phyloP scores from a whole-genome alignment of 768 basidiomycete species.

The Rhizopogon sp. region DNA sequence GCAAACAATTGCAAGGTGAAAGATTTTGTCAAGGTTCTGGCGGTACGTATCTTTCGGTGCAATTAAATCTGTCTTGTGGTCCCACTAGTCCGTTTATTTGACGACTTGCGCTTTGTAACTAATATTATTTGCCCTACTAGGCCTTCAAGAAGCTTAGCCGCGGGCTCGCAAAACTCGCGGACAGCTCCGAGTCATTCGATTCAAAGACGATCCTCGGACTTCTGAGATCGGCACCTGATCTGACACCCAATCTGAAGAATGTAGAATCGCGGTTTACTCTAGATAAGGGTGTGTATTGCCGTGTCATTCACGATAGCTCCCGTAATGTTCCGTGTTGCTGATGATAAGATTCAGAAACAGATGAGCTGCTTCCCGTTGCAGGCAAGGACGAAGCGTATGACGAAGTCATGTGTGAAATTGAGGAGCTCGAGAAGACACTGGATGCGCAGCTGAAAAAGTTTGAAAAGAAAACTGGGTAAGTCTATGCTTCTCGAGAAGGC shows the following conservation, averaged over 20 bases:
- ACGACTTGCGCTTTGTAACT: neutral
- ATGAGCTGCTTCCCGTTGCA: constrained; percentile 73
- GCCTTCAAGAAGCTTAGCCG: constrained; percentile 71
- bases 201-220: constrained; percentile 74
- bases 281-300: constrained; percentile 48
- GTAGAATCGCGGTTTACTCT: constrained; percentile 61
- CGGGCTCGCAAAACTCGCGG: constrained; percentile 58
- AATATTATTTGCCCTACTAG: constrained; percentile 31
- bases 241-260: constrained; percentile 64
- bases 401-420: constrained; percentile 65
- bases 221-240: constrained; percentile 77
- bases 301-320: neutral
- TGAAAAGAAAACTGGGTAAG: constrained; percentile 62
- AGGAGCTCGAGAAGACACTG: constrained; percentile 62
- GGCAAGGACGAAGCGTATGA: constrained; percentile 89
- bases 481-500: neutral
- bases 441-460: constrained; percentile 63
- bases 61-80: neutral
- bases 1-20: constrained; percentile 84
- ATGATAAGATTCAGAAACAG: constrained; percentile 37
- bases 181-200: constrained; percentile 67
- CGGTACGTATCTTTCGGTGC: constrained; percentile 37
- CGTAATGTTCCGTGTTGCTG: neutral
- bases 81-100: neutral
- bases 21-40: constrained; percentile 83